Conservation (phyloP, 2,329 filamentous ascomycete species). For the Tolypocladium tropicale region DNA sequence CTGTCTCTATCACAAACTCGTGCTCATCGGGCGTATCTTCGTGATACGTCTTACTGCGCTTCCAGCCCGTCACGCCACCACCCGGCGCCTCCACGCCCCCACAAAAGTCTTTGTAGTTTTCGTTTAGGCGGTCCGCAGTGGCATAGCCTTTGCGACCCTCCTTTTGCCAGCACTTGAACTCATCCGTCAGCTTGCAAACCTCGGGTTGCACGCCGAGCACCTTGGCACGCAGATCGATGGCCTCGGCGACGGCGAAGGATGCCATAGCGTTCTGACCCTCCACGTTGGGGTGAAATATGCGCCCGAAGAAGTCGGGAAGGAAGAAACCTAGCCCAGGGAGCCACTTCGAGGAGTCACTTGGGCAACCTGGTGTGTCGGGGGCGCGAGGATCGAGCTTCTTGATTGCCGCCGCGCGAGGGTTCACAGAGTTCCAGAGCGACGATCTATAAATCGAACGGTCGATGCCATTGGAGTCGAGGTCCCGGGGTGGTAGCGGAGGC, state of each 20-base stretch:
- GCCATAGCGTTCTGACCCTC: not conserved
- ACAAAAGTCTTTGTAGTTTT: not conserved
- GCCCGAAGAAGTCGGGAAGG: no score
- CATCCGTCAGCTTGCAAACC: not conserved
- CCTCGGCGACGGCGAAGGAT: not conserved
- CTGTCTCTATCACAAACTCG: not conserved
- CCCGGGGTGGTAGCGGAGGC: no score
- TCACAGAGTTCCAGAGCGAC: no score
- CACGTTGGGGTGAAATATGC: no score
- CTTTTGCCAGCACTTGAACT: not conserved
- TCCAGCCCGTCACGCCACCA: not conserved
- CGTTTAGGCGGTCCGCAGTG: not conserved
- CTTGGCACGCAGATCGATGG: not conserved
- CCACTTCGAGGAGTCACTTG: no score
- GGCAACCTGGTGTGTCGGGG: no score
- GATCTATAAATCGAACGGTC: no score
- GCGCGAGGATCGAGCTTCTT: no score
- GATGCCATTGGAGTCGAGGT: no score
- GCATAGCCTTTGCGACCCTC: not conserved
- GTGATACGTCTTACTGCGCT: not conserved
- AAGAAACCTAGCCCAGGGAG: no score
- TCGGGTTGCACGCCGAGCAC: no score
- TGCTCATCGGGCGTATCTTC: not conserved
- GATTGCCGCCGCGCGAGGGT: no score
- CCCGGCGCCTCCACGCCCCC: not conserved